Evolutionary conservation across 164 flowering plant species (phyloP), one percentile per base, ranked within the genome.

Genomic region (Berberis vulgaris): DNA sequence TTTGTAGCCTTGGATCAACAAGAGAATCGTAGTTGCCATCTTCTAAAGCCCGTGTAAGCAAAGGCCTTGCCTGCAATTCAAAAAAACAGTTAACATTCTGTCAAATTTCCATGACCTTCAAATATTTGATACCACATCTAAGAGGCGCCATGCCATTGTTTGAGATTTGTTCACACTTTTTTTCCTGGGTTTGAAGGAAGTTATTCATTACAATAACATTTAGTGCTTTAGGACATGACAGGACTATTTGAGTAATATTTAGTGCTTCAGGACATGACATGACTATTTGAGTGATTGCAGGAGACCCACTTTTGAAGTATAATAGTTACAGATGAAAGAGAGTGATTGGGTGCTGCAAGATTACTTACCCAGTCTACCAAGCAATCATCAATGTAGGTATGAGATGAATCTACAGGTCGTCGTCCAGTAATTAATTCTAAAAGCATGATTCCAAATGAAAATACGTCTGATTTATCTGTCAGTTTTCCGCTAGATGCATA

Each of bases 401-500:
- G 71, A 47, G 67, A 60, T 11, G 82, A 40, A 65, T 88, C 88
- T 44, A 89, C 84, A 53, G 98, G 97, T 44, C 87, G 74, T 7
- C 86, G 87, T 41, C 98, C 98, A 58, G 96, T 93, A 44, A 93
- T 83, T 77, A 93, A 73, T 76, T 93, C 98, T 66, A 93, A 72
- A 67, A 93, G 93, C 96, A 93, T 80, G 69, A 93, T 86, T 4
- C 98, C 98, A 67, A 70, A 93, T 49, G 98, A 92, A 76, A 86
- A 93, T 45, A 93, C 94, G 67, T 93, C 98, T 6, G 98, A 92
- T 62, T 86, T 92, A 1, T 89, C 96, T 1, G 97, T 78, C 38
- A 88, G 85, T 71, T 93, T 93, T 45, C 98, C 98, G 57, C 88
- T 85, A 9, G 96, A 63, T 61, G 98, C 98, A 71, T 92, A 92